Base-by-base conservation (phyloP, 208 protist genomes). In the Trypanosomatidae sp. region DNA sequence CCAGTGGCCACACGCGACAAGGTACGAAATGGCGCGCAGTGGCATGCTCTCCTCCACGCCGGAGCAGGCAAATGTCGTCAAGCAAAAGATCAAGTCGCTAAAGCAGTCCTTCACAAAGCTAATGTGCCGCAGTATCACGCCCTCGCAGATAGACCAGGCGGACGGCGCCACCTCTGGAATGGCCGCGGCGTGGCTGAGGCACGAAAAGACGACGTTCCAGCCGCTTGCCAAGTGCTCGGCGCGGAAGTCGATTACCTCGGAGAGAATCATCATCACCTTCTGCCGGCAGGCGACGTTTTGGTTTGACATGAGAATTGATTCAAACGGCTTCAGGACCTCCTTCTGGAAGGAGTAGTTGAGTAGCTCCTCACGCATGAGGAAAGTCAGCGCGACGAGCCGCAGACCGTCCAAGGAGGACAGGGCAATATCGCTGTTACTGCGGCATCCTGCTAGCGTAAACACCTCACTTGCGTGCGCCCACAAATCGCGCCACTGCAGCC, bases 331-430 rank as follows among this genome's bases (percentile, higher is more conserved):
- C 66, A 96, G 82, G 64, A 93, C 87, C 69, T 93, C 86, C 73
- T 94, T 94, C 74, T 96, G 92, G 73, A 94, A 94, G 6, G 88
- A 92, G 71, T 93, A 93, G 77, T 93, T 91, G 41, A 90, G 78
- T 69, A 93, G 72, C 70, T 94, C 89, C 69, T 94, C 89, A 30
- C 87, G 83, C 74, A 88, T 88, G 30, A 95, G 75, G 56, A 93
- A 96, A 28, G 74, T 90, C 43, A 93, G 80, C 12, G 88, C 88
- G 69, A 95, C 80, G 49, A 90, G 82, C 50, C 86, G 82, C 55
- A 95, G 75, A 6, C 88, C 88, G 49, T 88, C 87, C n/a, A 95
- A 56, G 33, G 87, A 78, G 28, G 78, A 84, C 28, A 91, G 80
- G n/a, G 89, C 89, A 53, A 96, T 89, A 7, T 75, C 71, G 50